Evolutionary conservation across 805 yeast genomes (phyloP).

Genomic region (Wickerhamiella hasegawae): DNA sequence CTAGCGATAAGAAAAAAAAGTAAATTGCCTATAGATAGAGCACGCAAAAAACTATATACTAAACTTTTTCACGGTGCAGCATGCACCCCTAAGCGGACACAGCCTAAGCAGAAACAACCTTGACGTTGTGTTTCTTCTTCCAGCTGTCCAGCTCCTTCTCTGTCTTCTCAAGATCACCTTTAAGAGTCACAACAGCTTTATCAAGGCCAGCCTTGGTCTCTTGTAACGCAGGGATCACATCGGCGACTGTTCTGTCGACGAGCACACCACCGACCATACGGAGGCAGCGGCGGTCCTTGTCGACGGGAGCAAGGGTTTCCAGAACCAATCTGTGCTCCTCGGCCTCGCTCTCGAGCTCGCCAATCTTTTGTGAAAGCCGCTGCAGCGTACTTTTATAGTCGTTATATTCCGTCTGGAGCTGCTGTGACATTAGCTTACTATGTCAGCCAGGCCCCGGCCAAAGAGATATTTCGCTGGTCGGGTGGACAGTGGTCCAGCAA

Average conservation of each 20-base stretch:
- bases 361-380: conserved; percentile 23
- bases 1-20: not conserved
- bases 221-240: conserved; percentile 47
- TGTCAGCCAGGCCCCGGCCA: conserved; percentile 6
- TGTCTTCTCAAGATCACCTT: conserved; percentile 25
- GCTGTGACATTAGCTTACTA: not conserved
- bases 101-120: conserved; percentile 23
- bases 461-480: conserved; percentile 14
- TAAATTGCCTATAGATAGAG: not conserved
- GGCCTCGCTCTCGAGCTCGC: conserved; percentile 26
- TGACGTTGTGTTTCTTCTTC: conserved; percentile 35
- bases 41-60: too few species aligned
- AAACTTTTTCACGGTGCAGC: not conserved
- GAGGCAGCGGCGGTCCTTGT: conserved; percentile 57
- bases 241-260: conserved; percentile 67
- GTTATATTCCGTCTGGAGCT: conserved; percentile 27
- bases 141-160: conserved; percentile 31
- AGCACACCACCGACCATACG: conserved; percentile 91
- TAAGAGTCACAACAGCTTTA: conserved; percentile 25
- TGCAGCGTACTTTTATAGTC: conserved; percentile 22
- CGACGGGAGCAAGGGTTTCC: conserved; percentile 36
- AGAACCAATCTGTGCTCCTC: conserved; percentile 39
- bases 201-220: conserved; percentile 37
- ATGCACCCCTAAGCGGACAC: conserved; percentile 3
- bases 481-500: conserved; percentile 4